These are phyloP conservation scores for Aspergillus pseudoterreus DNA, from an alignment of 2,329 filamentous ascomycete genomes.

Conservation along the genomic window DNA sequence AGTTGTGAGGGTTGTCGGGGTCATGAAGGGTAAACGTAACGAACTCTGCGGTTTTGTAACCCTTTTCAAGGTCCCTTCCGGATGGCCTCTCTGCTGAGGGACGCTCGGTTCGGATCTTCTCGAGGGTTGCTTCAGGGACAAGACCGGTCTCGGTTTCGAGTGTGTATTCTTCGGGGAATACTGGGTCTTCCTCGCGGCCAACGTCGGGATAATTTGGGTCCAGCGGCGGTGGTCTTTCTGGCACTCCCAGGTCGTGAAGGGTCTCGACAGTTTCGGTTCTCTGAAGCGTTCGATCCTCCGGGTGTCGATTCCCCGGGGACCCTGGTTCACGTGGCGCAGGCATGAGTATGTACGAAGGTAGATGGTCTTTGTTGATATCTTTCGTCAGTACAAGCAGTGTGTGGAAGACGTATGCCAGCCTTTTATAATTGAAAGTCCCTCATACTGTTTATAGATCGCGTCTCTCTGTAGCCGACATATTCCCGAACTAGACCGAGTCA, in stretches of 20 bases:
- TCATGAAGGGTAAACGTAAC: conserved; percentile 67
- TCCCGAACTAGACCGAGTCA: too few relatives aligned
- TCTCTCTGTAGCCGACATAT: too few relatives aligned
- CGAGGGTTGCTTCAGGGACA: conserved; percentile 9
- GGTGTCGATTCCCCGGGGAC: too few relatives aligned
- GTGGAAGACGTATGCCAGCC: too few relatives aligned
- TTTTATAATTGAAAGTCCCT: too few relatives aligned
- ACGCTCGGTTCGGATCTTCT: conserved; percentile 8
- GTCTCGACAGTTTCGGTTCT: conserved; percentile 21
- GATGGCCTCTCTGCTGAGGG: background rate
- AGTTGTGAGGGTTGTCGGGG: conserved; percentile 74
- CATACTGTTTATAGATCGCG: too few relatives aligned
- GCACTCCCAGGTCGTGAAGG: conserved; percentile 20
- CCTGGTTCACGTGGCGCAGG: too few relatives aligned
- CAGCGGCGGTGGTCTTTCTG: conserved; percentile 17
- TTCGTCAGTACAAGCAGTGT: too few relatives aligned
- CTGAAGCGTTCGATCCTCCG: background rate
- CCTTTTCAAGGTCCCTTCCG: conserved; percentile 23
- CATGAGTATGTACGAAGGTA: too few relatives aligned
- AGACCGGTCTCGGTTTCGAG: conserved; percentile 12
- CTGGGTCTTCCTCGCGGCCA: conserved; percentile 6
- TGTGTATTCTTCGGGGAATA: conserved; percentile 14
- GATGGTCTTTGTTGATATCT: too few relatives aligned
- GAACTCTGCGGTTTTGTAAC: conserved; percentile 16
- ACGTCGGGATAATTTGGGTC: conserved; percentile 30